Evolutionary conservation across 2,329 filamentous ascomycete species (phyloP).

Genomic region (Hymenoscyphus linearis): DNA sequence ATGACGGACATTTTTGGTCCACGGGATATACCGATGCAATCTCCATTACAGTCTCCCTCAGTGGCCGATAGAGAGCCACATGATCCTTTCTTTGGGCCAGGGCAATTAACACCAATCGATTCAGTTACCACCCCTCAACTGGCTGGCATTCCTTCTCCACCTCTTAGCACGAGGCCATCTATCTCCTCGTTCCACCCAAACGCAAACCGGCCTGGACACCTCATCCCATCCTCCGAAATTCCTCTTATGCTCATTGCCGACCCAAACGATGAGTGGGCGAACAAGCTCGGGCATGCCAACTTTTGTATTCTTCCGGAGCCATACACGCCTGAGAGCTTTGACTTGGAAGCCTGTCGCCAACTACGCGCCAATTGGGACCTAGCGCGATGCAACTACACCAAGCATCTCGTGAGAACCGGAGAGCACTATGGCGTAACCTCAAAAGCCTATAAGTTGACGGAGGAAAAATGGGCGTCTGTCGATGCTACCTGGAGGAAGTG

Average conservation of each 20-base stretch:
- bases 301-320: conserved; percentile 82
- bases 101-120: conserved; percentile 39
- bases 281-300: conserved; percentile 84
- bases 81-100: conserved; percentile 34
- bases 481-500: conserved; percentile 68
- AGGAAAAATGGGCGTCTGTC: conserved; percentile 82
- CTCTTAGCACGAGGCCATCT: conserved; percentile 73
- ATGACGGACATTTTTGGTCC: conserved; percentile 49
- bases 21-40: conserved; percentile 57
- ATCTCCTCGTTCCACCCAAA: conserved; percentile 61
- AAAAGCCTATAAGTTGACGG: conserved; percentile 78
- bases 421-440: conserved; percentile 90
- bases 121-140: conserved; percentile 38
- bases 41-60: conserved; percentile 81
- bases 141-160: conserved; percentile 55
- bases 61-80: conserved; percentile 49
- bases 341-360: conserved; percentile 50
- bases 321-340: conserved; percentile 61
- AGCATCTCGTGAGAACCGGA: conserved; percentile 79
- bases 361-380: conserved; percentile 76
- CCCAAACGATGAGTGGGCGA: conserved; percentile 75
- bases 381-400: conserved; percentile 80
- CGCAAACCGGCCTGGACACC: conserved; percentile 39
- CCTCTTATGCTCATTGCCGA: conserved; percentile 63
- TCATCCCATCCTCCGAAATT: conserved; percentile 49